Conservation (phyloP, 768 basidiomycete species). For the Leucosporidium yakuticum region DNA sequence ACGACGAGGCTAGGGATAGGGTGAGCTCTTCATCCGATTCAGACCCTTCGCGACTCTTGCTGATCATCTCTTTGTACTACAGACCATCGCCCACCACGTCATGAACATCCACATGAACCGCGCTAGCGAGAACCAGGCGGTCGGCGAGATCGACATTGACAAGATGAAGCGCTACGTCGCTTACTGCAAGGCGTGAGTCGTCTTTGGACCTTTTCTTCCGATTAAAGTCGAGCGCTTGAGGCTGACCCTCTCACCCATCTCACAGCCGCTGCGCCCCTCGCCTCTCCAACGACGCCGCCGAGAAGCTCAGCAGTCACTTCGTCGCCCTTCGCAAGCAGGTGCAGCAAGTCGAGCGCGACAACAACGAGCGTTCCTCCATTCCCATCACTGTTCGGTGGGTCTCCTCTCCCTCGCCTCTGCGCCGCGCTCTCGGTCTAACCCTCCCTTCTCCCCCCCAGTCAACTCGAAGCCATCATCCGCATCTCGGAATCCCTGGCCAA, state of each 20-base stretch:
- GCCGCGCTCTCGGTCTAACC: constrained; percentile 31
- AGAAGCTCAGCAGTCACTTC: constrained; percentile 93
- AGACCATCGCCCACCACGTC: constrained; percentile 95
- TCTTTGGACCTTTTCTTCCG: not conserved
- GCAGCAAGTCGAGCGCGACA: constrained; percentile 90
- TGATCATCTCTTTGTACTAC: constrained; percentile 7
- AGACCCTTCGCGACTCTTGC: not conserved
- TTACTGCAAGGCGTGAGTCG: constrained; percentile 80
- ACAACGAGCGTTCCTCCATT: constrained; percentile 94
- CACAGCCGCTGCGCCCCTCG: constrained; percentile 91
- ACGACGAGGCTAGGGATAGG: constrained; percentile 86
- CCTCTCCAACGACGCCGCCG: constrained; percentile 84
- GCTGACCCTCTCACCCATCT: constrained; percentile 1
- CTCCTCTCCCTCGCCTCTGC: not conserved
- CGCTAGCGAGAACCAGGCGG: constrained; percentile 55
- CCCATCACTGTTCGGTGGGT: constrained; percentile 92
- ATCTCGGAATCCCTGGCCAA: constrained; percentile 97
- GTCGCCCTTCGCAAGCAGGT: constrained; percentile 88
- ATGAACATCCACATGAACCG: constrained; percentile 99
- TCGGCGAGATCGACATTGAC: constrained; percentile 88
- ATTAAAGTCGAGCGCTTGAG: not conserved
- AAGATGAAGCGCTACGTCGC: constrained; percentile 98
- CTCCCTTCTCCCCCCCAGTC: constrained; percentile 46
- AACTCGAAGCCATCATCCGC: constrained; percentile 97
- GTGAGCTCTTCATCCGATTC: constrained; percentile 47